Evolutionary conservation across 2,329 filamentous ascomycete genomes (phyloP).

Genomic region (Stagonosporopsis vannaccii): DNA sequence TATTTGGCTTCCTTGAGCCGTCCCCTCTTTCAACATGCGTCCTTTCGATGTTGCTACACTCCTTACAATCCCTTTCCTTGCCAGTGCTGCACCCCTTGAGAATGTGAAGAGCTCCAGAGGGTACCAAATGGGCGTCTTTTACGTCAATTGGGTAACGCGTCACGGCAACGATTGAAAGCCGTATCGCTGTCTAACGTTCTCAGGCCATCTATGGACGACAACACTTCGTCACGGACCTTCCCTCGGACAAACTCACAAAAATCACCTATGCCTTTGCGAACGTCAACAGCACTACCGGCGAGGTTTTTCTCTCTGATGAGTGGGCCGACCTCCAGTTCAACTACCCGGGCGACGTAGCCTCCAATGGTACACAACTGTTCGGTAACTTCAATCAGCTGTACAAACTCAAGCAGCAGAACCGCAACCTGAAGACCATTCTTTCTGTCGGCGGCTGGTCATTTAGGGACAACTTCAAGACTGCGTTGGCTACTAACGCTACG

Average conservation of each 20-base stretch:
- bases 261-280: slow-evolving; percentile 92
- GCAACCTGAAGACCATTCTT: slow-evolving; percentile 78
- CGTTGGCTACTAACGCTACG: slow-evolving; percentile 67
- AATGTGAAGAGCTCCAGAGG: slow-evolving; percentile 9
- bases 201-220: slow-evolving; percentile 85
- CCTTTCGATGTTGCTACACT: slow-evolving; percentile 28
- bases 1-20: slow-evolving; percentile 20
- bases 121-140: slow-evolving; percentile 74
- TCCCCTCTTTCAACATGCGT: slow-evolving; percentile 37
- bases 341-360: slow-evolving; percentile 70
- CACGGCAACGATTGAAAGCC: not conserved
- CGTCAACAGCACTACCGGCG: slow-evolving; percentile 76
- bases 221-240: slow-evolving; percentile 82
- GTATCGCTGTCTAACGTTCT: not conserved
- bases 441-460: slow-evolving; percentile 84
- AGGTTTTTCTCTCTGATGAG: slow-evolving; percentile 57
- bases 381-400: slow-evolving; percentile 81
- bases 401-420: slow-evolving; percentile 76
- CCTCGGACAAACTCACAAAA: slow-evolving; percentile 82
- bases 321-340: slow-evolving; percentile 62
- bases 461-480: slow-evolving; percentile 76
- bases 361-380: slow-evolving; percentile 73
- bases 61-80: slow-evolving; percentile 26
- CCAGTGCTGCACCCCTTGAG: slow-evolving; percentile 22
- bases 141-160: slow-evolving; percentile 66